phyloP scores from a whole-genome alignment of 495 filamentous ascomycete genomes.

The Friedmanniomyces simplex region DNA sequence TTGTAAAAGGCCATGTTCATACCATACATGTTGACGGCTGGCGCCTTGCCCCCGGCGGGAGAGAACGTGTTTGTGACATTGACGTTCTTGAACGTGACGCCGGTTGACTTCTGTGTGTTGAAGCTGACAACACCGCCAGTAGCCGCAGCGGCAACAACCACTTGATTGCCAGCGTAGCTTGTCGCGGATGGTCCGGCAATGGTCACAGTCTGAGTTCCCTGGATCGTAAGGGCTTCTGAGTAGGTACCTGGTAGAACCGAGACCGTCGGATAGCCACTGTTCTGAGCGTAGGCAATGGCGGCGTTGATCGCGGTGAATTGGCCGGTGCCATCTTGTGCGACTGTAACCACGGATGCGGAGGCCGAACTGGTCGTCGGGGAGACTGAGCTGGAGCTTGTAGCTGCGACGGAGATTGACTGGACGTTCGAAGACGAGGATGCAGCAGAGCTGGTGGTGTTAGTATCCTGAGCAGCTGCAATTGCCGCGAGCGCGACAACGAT shows the following conservation, averaged over 20 bases:
- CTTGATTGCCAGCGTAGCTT: neutral
- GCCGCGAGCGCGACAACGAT: neutral
- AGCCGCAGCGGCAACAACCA: neutral
- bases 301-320: constrained; percentile 10
- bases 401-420: neutral
- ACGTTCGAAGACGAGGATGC: neutral
- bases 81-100: constrained; percentile 3
- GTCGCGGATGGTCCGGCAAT: neutral
- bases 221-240: neutral
- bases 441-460: neutral
- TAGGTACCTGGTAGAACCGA: constrained; percentile 1
- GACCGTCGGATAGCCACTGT: constrained; percentile 1
- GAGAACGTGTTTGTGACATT: constrained; percentile 6
- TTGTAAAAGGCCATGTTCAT: constrained; percentile 10
- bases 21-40: constrained; percentile 5
- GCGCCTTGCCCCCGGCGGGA: neutral
- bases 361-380: neutral
- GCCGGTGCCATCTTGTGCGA: constrained; percentile 13
- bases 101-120: neutral
- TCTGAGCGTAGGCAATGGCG: constrained; percentile 4
- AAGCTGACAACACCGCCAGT: constrained; percentile 2
- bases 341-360: constrained; percentile 4
- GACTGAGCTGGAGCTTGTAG: neutral
- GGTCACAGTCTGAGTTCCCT: constrained; percentile 3
- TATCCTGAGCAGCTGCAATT: neutral